Percentiles rank a stretch among this genome's conserved stretches.
Conservation (phyloP, 2,329 filamentous ascomycete genomes). For the Ophiocordyceps robertsii region DNA sequence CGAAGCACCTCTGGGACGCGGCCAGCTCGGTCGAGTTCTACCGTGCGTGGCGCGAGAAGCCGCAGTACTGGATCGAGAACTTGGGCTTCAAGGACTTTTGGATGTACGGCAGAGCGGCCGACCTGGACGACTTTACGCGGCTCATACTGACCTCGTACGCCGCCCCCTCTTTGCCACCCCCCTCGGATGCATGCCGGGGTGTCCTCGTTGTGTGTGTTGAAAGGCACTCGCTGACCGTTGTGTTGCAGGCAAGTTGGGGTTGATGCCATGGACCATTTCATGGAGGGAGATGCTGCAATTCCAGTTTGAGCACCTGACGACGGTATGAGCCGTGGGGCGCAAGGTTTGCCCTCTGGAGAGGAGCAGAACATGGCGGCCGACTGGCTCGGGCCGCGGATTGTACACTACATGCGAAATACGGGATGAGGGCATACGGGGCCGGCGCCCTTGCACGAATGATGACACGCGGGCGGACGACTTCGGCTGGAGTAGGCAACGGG, state of each 20-base stretch:
- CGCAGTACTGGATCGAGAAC: constrained; percentile 20
- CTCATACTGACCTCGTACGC: constrained; percentile 24
- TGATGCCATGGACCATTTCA: constrained; percentile 22
- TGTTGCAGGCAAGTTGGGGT: constrained; percentile 18
- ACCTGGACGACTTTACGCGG: constrained; percentile 25
- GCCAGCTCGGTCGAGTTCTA: constrained; percentile 26
- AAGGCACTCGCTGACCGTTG: not conserved
- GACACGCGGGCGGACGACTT: too few relatives aligned
- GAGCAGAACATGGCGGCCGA: too few relatives aligned
- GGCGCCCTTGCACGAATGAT: too few relatives aligned
- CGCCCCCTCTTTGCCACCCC: not conserved
- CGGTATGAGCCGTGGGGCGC: not conserved
- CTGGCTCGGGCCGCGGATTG: too few relatives aligned
- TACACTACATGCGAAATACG: too few relatives aligned
- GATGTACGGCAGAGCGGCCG: constrained; percentile 20
- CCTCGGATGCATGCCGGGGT: too few relatives aligned
- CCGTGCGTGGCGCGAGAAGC: constrained; percentile 28
- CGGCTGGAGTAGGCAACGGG: too few relatives aligned
- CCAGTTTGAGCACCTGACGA: constrained; percentile 2
- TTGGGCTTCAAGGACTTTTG: constrained; percentile 22
- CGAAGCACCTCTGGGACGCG: constrained; percentile 29
- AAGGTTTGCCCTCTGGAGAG: too few relatives aligned
- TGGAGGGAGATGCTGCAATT: constrained; percentile 14
- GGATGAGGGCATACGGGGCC: too few relatives aligned
- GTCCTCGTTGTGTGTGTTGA: too few relatives aligned